Evolutionary conservation across 306 rosid species (phyloP).

Genomic region (Casuarina equisetifolia): DNA sequence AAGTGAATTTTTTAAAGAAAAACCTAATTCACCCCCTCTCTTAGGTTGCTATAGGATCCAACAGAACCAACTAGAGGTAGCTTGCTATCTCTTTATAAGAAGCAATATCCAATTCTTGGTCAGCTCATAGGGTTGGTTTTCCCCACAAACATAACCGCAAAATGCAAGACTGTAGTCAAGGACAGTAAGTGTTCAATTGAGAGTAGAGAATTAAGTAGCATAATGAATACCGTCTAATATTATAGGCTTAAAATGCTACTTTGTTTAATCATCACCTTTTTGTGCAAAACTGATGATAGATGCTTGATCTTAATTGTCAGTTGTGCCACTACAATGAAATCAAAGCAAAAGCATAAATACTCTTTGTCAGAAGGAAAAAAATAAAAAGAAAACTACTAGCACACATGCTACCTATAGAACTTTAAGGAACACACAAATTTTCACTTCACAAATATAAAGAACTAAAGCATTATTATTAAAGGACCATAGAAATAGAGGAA

Average conservation of each 20-base stretch:
- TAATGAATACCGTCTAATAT: not conserved
- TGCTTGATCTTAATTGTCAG: conserved; percentile 87
- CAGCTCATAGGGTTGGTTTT: not conserved
- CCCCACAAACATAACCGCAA: not conserved
- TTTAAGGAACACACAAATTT: not conserved
- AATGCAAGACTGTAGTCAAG: not conserved
- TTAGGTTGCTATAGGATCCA: no score
- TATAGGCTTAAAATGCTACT: conserved; percentile 3
- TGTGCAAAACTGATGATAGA: conserved; percentile 71
- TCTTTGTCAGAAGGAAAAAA: not conserved
- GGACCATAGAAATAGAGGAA: not conserved
- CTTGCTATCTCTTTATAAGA: not conserved
- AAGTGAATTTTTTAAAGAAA: no score
- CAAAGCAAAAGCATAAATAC: conserved; percentile 17
- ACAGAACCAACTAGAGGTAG: not conserved
- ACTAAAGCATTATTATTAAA: not conserved
- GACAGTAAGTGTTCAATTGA: not conserved
- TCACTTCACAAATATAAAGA: not conserved
- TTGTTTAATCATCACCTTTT: conserved; percentile 58
- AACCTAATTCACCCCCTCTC: no score
- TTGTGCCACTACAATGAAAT: conserved; percentile 71
- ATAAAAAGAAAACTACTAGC: not conserved
- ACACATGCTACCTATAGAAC: not conserved
- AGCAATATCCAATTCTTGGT: not conserved
- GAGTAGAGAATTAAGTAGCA: not conserved